These are phyloP conservation scores for Jackrogersella minutella DNA, from an alignment of 495 filamentous ascomycete genomes.

Conservation along the genomic window DNA sequence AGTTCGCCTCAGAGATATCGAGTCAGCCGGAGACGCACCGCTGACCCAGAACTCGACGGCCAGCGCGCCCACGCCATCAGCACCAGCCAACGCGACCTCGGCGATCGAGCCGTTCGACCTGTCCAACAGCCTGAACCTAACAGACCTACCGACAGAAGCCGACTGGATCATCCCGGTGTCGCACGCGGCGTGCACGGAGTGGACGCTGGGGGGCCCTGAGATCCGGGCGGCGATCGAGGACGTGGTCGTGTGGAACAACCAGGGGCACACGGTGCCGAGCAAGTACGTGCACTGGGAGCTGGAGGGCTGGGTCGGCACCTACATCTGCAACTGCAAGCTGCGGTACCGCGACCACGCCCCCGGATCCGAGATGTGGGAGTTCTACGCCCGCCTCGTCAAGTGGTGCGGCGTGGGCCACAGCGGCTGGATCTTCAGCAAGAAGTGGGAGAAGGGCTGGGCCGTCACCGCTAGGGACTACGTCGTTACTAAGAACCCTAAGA, in stretches of 20 bases:
- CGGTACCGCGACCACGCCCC: not conserved
- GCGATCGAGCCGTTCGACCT: not conserved
- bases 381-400: constrained; percentile 18
- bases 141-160: not conserved
- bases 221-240: not conserved
- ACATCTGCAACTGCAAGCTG: constrained; percentile 62
- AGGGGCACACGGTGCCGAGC: not conserved
- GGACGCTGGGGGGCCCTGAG: not conserved
- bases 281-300: not conserved
- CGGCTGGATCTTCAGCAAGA: constrained; percentile 37
- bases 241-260: constrained; percentile 1
- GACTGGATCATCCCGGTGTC: constrained; percentile 20
- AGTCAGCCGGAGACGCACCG: not conserved
- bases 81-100: not conserved
- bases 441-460: constrained; percentile 34
- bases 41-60: not conserved
- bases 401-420: constrained; percentile 22
- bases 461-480: constrained; percentile 3
- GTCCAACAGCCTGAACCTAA: not conserved
- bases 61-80: not conserved
- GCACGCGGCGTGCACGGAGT: constrained; percentile 14
- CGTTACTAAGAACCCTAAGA: not conserved
- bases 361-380: constrained; percentile 17
- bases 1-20: not conserved
- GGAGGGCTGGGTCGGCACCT: not conserved